These are phyloP conservation scores for Arthrobotrys conoides DNA, from an alignment of 2,329 filamentous ascomycete species.

Conservation along the genomic window DNA sequence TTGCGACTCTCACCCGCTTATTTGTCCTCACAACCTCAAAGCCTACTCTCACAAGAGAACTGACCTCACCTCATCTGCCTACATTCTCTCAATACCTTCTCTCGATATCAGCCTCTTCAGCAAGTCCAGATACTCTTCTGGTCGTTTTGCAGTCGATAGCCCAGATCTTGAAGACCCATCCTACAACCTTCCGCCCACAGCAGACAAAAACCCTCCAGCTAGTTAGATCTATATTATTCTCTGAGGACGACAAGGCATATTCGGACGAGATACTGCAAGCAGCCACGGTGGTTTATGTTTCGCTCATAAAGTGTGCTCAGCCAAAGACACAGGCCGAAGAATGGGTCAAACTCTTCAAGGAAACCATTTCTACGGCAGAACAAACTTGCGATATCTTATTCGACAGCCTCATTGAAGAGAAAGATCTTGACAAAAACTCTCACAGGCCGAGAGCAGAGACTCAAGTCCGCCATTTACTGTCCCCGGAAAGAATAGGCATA, in stretches of 20 bases:
- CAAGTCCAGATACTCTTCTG: constrained; percentile 26
- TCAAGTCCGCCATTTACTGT: constrained; percentile 38
- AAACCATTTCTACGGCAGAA: constrained; percentile 29
- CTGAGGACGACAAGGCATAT: constrained; percentile 33
- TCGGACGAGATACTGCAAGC: constrained; percentile 10
- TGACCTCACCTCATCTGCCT: constrained; percentile 63
- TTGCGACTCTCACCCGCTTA: constrained; percentile 62
- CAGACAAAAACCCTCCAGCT: constrained; percentile 50
- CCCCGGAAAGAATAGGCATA: constrained; percentile 42
- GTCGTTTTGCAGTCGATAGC: constrained; percentile 61
- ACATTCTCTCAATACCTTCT: constrained; percentile 59
- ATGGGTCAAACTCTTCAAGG: constrained; percentile 52
- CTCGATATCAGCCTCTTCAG: constrained; percentile 1
- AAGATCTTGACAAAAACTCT: constrained; percentile 33
- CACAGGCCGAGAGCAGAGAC: background rate
- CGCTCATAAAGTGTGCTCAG: constrained; percentile 39
- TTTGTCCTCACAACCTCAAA: constrained; percentile 62
- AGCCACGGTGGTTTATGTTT: constrained; percentile 33
- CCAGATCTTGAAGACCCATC: constrained; percentile 62
- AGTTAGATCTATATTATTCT: constrained; percentile 42
- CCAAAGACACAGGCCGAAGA: constrained; percentile 45
- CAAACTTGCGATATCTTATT: constrained; percentile 52
- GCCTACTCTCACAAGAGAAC: constrained; percentile 62
- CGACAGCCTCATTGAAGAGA: constrained; percentile 49
- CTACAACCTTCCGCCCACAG: constrained; percentile 64